phyloP scores from a whole-genome alignment of 148 eudicot species.

The Chenopodium berlandieri region DNA sequence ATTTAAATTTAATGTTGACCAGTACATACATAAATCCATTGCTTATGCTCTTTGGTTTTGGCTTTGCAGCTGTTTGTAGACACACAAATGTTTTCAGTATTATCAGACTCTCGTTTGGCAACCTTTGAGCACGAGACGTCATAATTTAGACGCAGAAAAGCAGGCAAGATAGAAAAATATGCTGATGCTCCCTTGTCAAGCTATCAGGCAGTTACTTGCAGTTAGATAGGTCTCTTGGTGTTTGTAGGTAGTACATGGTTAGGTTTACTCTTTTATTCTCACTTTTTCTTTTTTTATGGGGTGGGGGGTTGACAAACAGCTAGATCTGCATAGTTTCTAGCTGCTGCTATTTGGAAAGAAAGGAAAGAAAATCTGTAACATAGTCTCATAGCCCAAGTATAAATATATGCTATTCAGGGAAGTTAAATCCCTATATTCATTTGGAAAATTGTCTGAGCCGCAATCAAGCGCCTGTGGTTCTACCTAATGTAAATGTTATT shows the following conservation, averaged over 20 bases:
- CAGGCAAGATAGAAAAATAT: slow-evolving; percentile 5
- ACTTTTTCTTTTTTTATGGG: neutral
- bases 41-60: neutral
- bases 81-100: slow-evolving; percentile 80
- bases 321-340: slow-evolving; percentile 6
- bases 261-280: neutral
- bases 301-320: neutral
- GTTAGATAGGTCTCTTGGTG: slow-evolving; percentile 8
- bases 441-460: slow-evolving; percentile 9
- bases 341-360: slow-evolving; percentile 14
- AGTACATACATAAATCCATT: neutral
- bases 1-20: neutral
- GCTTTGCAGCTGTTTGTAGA: slow-evolving; percentile 79
- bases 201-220: neutral
- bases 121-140: slow-evolving; percentile 52
- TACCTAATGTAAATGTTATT: slow-evolving; percentile 24
- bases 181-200: neutral
- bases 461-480: slow-evolving; percentile 15
- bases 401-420: slow-evolving; percentile 14
- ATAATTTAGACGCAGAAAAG: slow-evolving; percentile 1
- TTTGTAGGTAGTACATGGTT: slow-evolving; percentile 12
- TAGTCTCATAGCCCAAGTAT: slow-evolving; percentile 20
- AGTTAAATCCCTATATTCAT: slow-evolving; percentile 15
- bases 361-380: slow-evolving; percentile 34
- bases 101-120: slow-evolving; percentile 73